Conservation (phyloP, 805 yeast species). For the Clavispora asparagi region DNA sequence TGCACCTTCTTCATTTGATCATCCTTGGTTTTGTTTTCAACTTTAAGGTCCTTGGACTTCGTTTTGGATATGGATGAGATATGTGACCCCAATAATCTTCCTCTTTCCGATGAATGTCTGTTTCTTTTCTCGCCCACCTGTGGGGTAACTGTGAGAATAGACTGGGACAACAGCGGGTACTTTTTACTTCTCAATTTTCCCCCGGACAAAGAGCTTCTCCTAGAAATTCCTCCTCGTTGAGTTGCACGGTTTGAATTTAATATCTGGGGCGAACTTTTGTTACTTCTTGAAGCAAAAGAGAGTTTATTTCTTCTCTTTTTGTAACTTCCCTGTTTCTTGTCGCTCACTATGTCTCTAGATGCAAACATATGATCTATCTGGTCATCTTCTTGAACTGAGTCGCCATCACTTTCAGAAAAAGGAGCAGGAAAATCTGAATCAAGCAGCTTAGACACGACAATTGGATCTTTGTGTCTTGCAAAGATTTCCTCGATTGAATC, state of each 20-base stretch:
- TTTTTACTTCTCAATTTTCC: background rate
- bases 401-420: background rate
- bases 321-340: background rate
- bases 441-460: background rate
- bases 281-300: background rate
- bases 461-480: background rate
- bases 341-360: background rate
- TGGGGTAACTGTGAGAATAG: background rate
- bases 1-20: too few relatives aligned
- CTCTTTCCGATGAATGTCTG: background rate
- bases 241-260: too few relatives aligned
- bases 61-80: background rate
- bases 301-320: background rate
- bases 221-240: background rate
- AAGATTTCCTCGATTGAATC: constrained; percentile 1
- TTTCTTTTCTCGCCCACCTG: background rate
- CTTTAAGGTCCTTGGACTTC: too few relatives aligned
- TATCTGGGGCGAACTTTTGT: too few relatives aligned
- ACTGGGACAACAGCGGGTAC: background rate
- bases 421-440: background rate
- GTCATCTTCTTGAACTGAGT: constrained; percentile 5
- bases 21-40: background rate
- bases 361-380: constrained; percentile 8
- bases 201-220: background rate
- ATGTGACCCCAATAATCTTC: background rate